Evolutionary conservation across 2,329 filamentous ascomycete species (phyloP).

Genomic region (Boeremia lycopersici): DNA sequence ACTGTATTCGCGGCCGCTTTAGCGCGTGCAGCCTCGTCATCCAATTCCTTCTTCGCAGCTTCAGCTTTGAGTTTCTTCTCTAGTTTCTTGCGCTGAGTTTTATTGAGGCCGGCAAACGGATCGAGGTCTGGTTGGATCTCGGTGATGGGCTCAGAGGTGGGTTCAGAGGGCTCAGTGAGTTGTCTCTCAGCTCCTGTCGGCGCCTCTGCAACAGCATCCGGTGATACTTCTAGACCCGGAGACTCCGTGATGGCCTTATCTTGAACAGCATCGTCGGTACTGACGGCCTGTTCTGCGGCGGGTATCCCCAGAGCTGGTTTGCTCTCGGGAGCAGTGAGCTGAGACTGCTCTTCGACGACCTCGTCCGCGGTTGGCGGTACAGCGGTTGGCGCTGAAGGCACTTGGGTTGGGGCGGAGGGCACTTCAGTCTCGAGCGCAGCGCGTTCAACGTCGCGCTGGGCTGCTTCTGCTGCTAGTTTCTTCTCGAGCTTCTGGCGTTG

Average conservation of each 20-base stretch:
- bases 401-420: background rate
- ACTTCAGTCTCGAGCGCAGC: background rate
- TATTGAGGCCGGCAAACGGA: conserved; percentile 36
- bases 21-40: conserved; percentile 1
- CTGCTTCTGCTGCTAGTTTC: conserved; percentile 5
- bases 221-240: background rate
- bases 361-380: background rate
- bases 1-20: background rate
- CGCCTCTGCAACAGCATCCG: background rate
- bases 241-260: background rate
- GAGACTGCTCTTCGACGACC: background rate
- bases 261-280: background rate
- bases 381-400: background rate
- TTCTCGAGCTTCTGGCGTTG: background rate
- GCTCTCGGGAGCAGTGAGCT: background rate
- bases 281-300: background rate
- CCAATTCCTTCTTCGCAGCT: conserved; percentile 24
- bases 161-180: too few species aligned
- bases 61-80: conserved; percentile 47
- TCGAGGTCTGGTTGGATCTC: conserved; percentile 14
- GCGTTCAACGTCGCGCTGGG: conserved; percentile 3
- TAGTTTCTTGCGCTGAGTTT: conserved; percentile 37
- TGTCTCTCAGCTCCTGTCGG: background rate
- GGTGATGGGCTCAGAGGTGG: too few species aligned
- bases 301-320: background rate